These are phyloP conservation scores for Sonneratia alba DNA, from an alignment of 345 rosid genomes.

Conservation along the genomic window DNA sequence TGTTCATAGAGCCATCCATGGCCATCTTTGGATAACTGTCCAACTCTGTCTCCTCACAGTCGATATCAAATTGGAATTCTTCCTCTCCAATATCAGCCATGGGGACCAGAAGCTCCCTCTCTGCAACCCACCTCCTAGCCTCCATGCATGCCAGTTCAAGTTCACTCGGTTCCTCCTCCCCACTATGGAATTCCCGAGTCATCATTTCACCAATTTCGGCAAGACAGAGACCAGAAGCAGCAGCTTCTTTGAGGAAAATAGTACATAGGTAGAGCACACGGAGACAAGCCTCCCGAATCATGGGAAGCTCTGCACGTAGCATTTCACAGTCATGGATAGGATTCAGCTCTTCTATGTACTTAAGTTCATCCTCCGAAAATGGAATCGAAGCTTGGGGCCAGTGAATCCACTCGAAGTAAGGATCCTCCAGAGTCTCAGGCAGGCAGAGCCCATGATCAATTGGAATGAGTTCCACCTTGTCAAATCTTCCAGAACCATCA, in stretches of 20 bases:
- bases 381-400: slow-evolving; percentile 99
- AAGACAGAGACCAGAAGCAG: slow-evolving; percentile 63
- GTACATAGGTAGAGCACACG: slow-evolving; percentile 74
- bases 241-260: slow-evolving; percentile 83
- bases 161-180: slow-evolving; percentile 97
- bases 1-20: slow-evolving; percentile 33
- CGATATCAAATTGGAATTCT: slow-evolving; percentile 67
- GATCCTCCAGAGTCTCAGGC: slow-evolving; percentile 94
- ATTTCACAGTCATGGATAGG: slow-evolving; percentile 58
- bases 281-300: slow-evolving; percentile 90
- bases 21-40: slow-evolving; percentile 33
- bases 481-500: slow-evolving; percentile 58
- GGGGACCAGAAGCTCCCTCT: slow-evolving; percentile 30
- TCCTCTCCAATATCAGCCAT: slow-evolving; percentile 47
- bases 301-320: slow-evolving; percentile 81
- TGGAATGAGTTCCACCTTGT: slow-evolving; percentile 83
- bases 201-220: slow-evolving; percentile 99
- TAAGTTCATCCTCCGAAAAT: slow-evolving; percentile 88
- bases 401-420: slow-evolving; percentile 99
- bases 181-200: slow-evolving; percentile 83
- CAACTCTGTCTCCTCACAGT: slow-evolving; percentile 50
- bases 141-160: slow-evolving; percentile 83
- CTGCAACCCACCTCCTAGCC: slow-evolving; percentile 44
- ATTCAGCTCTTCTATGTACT: slow-evolving; percentile 58
- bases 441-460: slow-evolving; percentile 97